Conservation (phyloP, 2,329 filamentous ascomycete species). For the Ilyonectria robusta region DNA sequence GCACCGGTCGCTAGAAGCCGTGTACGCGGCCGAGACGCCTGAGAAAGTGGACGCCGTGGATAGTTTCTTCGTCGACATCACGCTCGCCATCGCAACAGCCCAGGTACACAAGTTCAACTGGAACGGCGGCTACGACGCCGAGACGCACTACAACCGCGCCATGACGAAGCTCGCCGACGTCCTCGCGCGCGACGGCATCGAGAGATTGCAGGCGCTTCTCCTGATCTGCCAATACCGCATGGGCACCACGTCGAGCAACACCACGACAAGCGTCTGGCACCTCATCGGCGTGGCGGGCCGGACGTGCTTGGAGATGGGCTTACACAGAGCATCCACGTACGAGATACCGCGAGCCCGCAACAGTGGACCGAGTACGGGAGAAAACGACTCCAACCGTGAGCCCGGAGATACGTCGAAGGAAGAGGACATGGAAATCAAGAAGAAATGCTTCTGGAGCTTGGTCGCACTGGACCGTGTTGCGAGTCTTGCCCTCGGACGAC, state of each 20-base stretch:
- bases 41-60: constrained; percentile 47
- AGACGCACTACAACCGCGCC: constrained; percentile 57
- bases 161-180: constrained; percentile 55
- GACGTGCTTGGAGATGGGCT: constrained; percentile 57
- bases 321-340: constrained; percentile 57
- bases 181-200: constrained; percentile 53
- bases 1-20: constrained; percentile 45
- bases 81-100: constrained; percentile 59
- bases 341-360: constrained; percentile 20
- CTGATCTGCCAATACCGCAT: constrained; percentile 60
- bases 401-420: constrained; percentile 20
- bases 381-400: background rate
- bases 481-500: constrained; percentile 56
- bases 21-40: constrained; percentile 49
- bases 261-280: constrained; percentile 60
- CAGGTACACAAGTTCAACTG: constrained; percentile 61
- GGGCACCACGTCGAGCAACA: constrained; percentile 56
- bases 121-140: constrained; percentile 59
- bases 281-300: constrained; percentile 59
- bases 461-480: constrained; percentile 56
- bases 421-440: constrained; percentile 52
- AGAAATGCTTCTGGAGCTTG: constrained; percentile 60
- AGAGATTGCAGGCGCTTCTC: constrained; percentile 58
- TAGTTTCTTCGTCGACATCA: constrained; percentile 60
- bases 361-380: background rate